Evolutionary conservation across 2,329 filamentous ascomycete species (phyloP), one percentile per base, ranked within the genome.

Genomic region (Calonectria crousiana): DNA sequence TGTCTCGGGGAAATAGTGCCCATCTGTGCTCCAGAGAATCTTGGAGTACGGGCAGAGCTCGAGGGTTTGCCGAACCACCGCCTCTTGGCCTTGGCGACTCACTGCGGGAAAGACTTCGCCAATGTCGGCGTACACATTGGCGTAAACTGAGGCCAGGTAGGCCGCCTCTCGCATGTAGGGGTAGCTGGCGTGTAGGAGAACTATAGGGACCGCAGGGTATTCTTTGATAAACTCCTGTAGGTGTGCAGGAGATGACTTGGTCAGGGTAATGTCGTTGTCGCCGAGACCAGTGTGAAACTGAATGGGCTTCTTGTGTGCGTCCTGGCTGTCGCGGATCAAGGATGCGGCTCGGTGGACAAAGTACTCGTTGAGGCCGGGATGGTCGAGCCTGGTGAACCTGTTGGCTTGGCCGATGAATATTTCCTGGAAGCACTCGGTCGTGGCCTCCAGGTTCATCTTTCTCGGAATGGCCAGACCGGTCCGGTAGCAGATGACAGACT

Each of bases 261-360:
- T 86, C 32, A 97, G 86, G 6, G 88, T 90, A 66, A 97, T 93
- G 79, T 97, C 95, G 77, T 93, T 94, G 80, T 97, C 95, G 0
- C 95, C 95, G 0, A 97, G 88, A 0, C 95, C 95, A 0, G 94
- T 97, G 80, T 97, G 95, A 76, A 98, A 94, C 80, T 97, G 95
- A 16, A 97, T 86, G 0, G 95, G 94, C 81, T 96, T 97, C 71
- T 90, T 90, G 72, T 83, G 78, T 1, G 84, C 84, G 4, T 82
- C 82, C 23, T 82, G 83, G 38, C 86, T 84, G 47, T 87, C 84
- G 11, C 86, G 83, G 67, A 96, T 89, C 34, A 92, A 82, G 58
- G 89, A 86, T 9, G 95, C 91, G 0, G 92, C 89, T 36, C 89
- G 87, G 69, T 93, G 89, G 2, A 97, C 91, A 4, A 96, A 84